Base-by-base conservation (phyloP, 176 grass and related monocot species). In the Oryza punctata region DNA sequence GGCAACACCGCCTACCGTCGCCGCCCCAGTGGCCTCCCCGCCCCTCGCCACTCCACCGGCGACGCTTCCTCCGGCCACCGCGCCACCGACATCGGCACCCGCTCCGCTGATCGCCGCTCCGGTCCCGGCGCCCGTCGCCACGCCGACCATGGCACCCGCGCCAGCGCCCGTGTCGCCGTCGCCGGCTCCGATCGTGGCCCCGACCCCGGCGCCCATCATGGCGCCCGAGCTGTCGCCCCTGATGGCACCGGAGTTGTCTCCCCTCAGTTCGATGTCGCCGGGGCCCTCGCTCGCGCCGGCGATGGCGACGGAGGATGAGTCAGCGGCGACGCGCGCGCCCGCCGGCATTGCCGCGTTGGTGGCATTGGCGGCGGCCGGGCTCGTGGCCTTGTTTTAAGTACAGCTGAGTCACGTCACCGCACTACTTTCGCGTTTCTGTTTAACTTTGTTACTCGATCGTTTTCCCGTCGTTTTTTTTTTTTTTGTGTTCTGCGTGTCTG, bases 331-430 rank as follows among this genome's bases (percentile, higher is more conserved):
- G 10, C 44, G 76, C 63, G 1, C 30, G 3, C 78, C 75, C 52
- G 18, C 81, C 68, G 77, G 64, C 64, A 37, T 46, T 4, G 81
- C 81, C 43, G 72, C 70, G 44, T 30, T 90, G 5, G 75, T 54
- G 47, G 76, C 84, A 4, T 21, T 90, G 76, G 89, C 26, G 24
- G 85, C 79, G 5, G 80, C 88, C 3, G 88, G 84, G 75, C 16
- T 90, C 63, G 75, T 63, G 10, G 40, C 75, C 41, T 66, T 91
- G 85, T 80, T 87, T 35, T 91, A 87, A 87, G 79, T 41, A 87
- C 40, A 65, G 63, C 29, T 41, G 67, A 12, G 54, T 23, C 60
- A 43, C 21, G 1, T 10, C 57, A 61, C 73, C 79, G 37, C 41
- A n/a, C 41, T 90, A 12, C 18, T 57, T 70, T 4, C 21, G 30